Conservation (phyloP, 768 basidiomycete species). For the Boletus rufocinnamomeus region DNA sequence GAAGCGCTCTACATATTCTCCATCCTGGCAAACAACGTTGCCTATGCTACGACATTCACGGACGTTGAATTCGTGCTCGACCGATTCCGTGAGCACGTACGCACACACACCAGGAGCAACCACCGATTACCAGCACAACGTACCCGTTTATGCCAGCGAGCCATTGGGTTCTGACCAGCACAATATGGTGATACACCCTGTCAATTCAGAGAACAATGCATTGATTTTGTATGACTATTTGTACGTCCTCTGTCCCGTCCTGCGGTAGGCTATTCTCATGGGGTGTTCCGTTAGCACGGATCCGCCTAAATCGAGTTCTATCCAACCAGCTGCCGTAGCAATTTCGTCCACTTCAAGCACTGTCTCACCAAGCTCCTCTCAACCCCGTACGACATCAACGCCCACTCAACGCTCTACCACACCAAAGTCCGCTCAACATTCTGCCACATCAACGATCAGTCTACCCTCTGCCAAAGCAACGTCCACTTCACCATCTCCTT, state of each 20-base stretch:
- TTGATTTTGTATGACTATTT: constrained; percentile 13
- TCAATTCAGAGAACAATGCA: not conserved
- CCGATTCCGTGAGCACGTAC: not conserved
- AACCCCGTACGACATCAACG: too few relatives aligned
- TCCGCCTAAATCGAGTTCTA: too few relatives aligned
- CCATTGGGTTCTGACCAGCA: constrained; percentile 2
- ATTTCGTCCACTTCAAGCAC: too few relatives aligned
- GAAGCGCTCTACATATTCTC: constrained; percentile 22
- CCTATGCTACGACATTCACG: not conserved
- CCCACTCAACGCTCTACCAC: too few relatives aligned
- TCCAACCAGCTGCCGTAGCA: too few relatives aligned
- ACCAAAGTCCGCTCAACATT: too few relatives aligned
- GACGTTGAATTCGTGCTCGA: constrained; percentile 15
- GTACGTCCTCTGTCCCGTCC: not conserved
- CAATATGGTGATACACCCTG: constrained; percentile 10
- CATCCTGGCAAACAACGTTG: constrained; percentile 13
- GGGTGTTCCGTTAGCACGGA: constrained; percentile 3
- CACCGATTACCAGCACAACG: constrained; percentile 16
- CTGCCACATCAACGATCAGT: too few relatives aligned
- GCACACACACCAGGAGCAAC: not conserved
- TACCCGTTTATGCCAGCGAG: constrained; percentile 9
- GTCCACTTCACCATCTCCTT: too few relatives aligned
- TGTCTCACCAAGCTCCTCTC: not conserved
- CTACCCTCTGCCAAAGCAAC: not conserved
- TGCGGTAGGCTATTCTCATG: not conserved